A percentile compares a stretch with the other conserved stretches of the same genome.
Conservation (phyloP, 495 filamentous ascomycete genomes). For the Xylona heveae region DNA sequence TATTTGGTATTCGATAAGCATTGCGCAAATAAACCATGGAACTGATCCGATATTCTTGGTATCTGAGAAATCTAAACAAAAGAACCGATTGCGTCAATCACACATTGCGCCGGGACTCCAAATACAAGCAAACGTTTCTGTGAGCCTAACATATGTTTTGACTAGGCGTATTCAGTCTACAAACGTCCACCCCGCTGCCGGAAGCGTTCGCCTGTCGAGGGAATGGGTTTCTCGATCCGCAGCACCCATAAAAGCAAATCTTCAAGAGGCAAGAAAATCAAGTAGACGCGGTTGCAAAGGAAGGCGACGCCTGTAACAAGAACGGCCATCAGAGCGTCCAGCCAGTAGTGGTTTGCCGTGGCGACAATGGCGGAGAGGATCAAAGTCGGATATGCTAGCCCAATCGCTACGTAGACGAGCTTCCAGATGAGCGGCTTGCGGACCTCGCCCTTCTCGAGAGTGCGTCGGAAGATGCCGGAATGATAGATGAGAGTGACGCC, state of each 20-base stretch:
- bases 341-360: slow-evolving; percentile 45
- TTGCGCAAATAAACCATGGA: too few relatives aligned
- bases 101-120: too few relatives aligned
- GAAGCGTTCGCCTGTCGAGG: slow-evolving; percentile 32
- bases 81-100: too few relatives aligned
- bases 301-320: slow-evolving; percentile 26
- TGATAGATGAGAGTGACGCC: slow-evolving; percentile 38
- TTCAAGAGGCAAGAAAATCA: slow-evolving; percentile 33
- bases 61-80: too few relatives aligned
- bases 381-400: slow-evolving; percentile 30
- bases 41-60: too few relatives aligned
- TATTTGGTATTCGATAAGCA: too few relatives aligned
- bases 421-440: slow-evolving; percentile 19
- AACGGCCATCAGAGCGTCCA: slow-evolving; percentile 35
- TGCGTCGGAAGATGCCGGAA: slow-evolving; percentile 26
- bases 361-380: slow-evolving; percentile 40
- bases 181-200: too few relatives aligned
- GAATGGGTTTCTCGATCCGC: slow-evolving; percentile 33
- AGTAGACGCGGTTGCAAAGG: slow-evolving; percentile 27
- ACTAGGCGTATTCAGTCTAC: too few relatives aligned
- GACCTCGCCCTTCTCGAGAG: slow-evolving; percentile 22
- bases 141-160: too few relatives aligned
- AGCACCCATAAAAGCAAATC: slow-evolving; percentile 30
- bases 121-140: too few relatives aligned
- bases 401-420: slow-evolving; percentile 23